These are phyloP conservation scores for Parascedosporium putredinis DNA, from an alignment of 2,329 filamentous ascomycete genomes.

Conservation along the genomic window DNA sequence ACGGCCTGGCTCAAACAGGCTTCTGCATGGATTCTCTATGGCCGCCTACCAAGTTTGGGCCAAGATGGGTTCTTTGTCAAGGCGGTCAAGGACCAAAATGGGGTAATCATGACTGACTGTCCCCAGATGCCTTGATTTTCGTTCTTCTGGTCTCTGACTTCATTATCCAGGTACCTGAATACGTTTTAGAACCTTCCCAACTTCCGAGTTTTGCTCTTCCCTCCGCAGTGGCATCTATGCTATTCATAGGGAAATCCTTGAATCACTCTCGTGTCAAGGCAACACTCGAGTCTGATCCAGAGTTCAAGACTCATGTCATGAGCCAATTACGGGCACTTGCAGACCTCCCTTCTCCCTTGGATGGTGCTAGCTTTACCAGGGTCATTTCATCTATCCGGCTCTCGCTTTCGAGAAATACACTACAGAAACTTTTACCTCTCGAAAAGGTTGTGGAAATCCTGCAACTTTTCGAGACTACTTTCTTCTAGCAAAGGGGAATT, in stretches of 20 bases:
- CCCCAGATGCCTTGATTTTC: background rate
- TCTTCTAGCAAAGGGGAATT: slow-evolving; percentile 82
- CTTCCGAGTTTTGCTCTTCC: slow-evolving; percentile 71
- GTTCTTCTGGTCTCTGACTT: slow-evolving; percentile 1
- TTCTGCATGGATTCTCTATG: slow-evolving; percentile 84
- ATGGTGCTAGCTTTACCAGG: slow-evolving; percentile 56
- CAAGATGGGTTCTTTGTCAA: slow-evolving; percentile 80
- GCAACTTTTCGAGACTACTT: slow-evolving; percentile 71
- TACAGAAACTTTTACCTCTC: slow-evolving; percentile 73
- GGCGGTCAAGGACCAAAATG: slow-evolving; percentile 30
- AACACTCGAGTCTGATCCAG: slow-evolving; percentile 30
- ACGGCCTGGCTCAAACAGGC: slow-evolving; percentile 85
- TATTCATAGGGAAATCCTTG: slow-evolving; percentile 84
- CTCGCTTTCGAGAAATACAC: slow-evolving; percentile 71
- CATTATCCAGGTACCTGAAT: slow-evolving; percentile 35
- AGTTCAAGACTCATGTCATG: slow-evolving; percentile 51
- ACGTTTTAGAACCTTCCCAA: slow-evolving; percentile 45
- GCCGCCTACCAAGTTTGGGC: slow-evolving; percentile 67
- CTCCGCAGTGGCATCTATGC: slow-evolving; percentile 66
- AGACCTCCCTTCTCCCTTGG: slow-evolving; percentile 62
- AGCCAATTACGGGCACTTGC: slow-evolving; percentile 61
- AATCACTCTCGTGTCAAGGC: slow-evolving; percentile 64
- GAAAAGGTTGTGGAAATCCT: slow-evolving; percentile 67
- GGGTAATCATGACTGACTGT: slow-evolving; percentile 21
- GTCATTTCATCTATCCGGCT: slow-evolving; percentile 67